These are phyloP conservation scores for grape (Vitis vinifera) DNA, from an alignment of 164 flowering plant genomes.

Conservation along the genomic window ASM3070453v1 NC_081809.1:22485501-22486000, in stretches of 20 bases:
- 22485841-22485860: slow-evolving; percentile 63
- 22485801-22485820: not conserved
- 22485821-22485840: slow-evolving; percentile 34
- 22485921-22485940: not conserved
- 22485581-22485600: too few relatives aligned
- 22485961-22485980: not conserved
- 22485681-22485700: slow-evolving; percentile 90
- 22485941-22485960: not conserved
- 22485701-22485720: slow-evolving; percentile 57
- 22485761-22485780: not conserved
- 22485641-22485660: not conserved
- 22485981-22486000: not conserved
- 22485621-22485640: too few relatives aligned
- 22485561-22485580: too few relatives aligned
- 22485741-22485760: slow-evolving; percentile 68
- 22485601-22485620: too few relatives aligned
- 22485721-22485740: slow-evolving; percentile 74
- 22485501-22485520: too few relatives aligned
- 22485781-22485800: not conserved
- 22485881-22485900: slow-evolving; percentile 96
- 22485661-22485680: slow-evolving; percentile 43
- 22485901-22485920: slow-evolving; percentile 63
- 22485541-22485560: too few relatives aligned
- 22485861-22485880: slow-evolving; percentile 94
- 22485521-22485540: too few relatives aligned